Evolutionary conservation across 2,329 filamentous ascomycete species (phyloP).

Genomic region (Graphium sp.): DNA sequence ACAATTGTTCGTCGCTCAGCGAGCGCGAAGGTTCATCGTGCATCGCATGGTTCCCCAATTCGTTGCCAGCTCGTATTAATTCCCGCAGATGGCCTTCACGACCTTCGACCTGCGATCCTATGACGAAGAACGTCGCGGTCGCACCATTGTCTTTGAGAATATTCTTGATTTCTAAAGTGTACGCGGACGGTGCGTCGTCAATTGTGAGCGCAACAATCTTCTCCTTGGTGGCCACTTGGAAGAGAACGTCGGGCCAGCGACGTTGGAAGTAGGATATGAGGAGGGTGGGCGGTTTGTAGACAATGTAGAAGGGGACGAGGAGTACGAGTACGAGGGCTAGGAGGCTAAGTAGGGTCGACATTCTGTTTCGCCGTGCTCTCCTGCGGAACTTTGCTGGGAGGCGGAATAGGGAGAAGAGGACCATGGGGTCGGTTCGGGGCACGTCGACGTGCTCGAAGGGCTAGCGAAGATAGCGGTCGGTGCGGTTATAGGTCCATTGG

Average conservation of each 20-base stretch:
- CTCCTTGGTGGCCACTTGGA: slow-evolving; percentile 40
- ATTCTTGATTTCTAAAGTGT: slow-evolving; percentile 54
- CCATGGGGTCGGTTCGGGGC: too few species aligned
- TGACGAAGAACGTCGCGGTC: slow-evolving; percentile 76
- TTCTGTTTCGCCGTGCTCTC: slow-evolving; percentile 38
- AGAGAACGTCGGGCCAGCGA: slow-evolving; percentile 66
- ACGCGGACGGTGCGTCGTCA: slow-evolving; percentile 65
- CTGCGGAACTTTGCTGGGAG: slow-evolving; percentile 39
- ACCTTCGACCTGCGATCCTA: slow-evolving; percentile 56
- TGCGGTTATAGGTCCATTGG: too few species aligned
- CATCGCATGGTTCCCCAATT: slow-evolving; percentile 82
- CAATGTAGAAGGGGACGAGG: slow-evolving; percentile 37
- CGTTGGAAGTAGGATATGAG: slow-evolving; percentile 55
- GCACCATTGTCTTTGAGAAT: slow-evolving; percentile 50
- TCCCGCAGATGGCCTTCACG: slow-evolving; percentile 35
- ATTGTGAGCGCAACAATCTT: slow-evolving; percentile 70
- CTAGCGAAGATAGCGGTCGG: too few species aligned
- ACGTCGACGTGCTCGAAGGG: too few species aligned
- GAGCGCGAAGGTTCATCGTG: slow-evolving; percentile 59
- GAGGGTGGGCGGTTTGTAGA: slow-evolving; percentile 67
- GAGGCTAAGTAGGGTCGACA: slow-evolving; percentile 33
- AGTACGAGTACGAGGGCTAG: slow-evolving; percentile 16
- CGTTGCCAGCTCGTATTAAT: slow-evolving; percentile 45
- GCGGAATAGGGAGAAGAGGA: slow-evolving; percentile 29
- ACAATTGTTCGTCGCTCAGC: slow-evolving; percentile 41